Base-by-base conservation (phyloP, 1,139 yeast species). In the Suhomyces yuchorum region DNA sequence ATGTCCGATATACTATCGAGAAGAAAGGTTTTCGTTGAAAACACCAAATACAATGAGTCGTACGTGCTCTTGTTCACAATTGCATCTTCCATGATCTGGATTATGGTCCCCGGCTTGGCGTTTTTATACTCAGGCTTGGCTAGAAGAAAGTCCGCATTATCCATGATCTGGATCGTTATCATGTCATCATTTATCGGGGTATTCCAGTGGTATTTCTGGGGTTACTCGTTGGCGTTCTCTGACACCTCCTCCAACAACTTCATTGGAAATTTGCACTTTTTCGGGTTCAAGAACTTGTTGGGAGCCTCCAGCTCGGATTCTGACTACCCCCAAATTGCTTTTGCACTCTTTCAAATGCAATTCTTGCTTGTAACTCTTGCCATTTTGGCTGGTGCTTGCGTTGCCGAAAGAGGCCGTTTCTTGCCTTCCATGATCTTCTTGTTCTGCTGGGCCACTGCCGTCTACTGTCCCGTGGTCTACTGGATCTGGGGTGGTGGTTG, bases 401-500 rank as follows among this genome's bases (percentile, higher is more conserved):
- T 73, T 41, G 97, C 96, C 43, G 98, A 92, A 71, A 79, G 98
- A 61, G 98, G 98, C 48, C 75, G 97, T 42, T 79, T 93, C 46
- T 72, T 90, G 43, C 98, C 98, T 0, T 85, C 89, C 42, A 78
- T 89, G 78, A 79, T 93, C 11, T 89, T 92, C 60, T 67, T 87
- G 36, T 92, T 92, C 64, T 66, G 87, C 48, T 93, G 97, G 96
- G 85, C 95, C 15, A 92, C 99, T 1, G 61, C 89, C 6, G 98
- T 91, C 14, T 93, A 92, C 68, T 87, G 96, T 65, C 98, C 98
- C 0, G 81, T 93, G 19, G 95, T 93, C 4, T 88, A 84, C 69
- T 92, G 98, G 97, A 84, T 89, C 49, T 93, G 98, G 99, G 87
- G 91, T 50, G 84, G 85, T 40, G 98, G 98, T 38, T 93, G 98